A percentile compares a stretch with the other conserved stretches of the same genome.
Evolutionary conservation across 441 rosid genomes (phyloP).

Genomic region (Aquilaria agallochum): DNA sequence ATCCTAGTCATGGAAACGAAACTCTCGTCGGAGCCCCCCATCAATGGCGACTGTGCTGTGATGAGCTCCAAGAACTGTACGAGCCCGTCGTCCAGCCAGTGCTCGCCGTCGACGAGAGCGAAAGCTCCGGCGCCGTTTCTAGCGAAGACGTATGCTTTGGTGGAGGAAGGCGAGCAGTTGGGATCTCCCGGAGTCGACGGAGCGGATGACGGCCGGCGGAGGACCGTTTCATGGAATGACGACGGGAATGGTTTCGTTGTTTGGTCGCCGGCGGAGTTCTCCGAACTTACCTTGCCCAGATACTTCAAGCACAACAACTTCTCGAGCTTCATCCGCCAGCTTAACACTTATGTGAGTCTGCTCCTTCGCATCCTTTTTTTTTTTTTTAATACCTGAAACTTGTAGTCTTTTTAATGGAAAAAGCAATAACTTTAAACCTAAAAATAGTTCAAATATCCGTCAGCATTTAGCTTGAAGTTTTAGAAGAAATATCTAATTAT

Average conservation of each 20-base stretch:
- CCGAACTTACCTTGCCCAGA: conserved; percentile 42
- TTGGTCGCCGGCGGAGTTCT: conserved; percentile 56
- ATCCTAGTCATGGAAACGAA: conserved; percentile 15
- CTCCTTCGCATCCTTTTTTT: no score
- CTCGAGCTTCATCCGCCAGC: conserved; percentile 45
- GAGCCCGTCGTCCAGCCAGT: background rate
- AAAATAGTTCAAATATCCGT: no score
- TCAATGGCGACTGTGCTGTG: background rate
- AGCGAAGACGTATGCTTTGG: conserved; percentile 47
- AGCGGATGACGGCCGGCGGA: conserved; percentile 7
- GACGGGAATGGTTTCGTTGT: conserved; percentile 56
- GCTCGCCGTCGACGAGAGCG: conserved; percentile 21
- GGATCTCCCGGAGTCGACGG: background rate
- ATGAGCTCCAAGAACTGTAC: background rate
- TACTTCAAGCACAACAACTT: conserved; percentile 45
- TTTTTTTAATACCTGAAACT: no score
- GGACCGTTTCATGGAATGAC: conserved; percentile 45
- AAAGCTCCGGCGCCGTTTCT: conserved; percentile 48
- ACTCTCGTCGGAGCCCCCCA: background rate
- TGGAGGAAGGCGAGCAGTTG: conserved; percentile 32
- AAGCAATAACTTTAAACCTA: no score
- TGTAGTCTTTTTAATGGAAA: no score
- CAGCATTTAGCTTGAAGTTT: no score
- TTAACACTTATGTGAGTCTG: conserved; percentile 35
- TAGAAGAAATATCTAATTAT: no score